Evolutionary conservation across 306 rosid species (phyloP).

Genomic region (Acmispon strigosus): DNA sequence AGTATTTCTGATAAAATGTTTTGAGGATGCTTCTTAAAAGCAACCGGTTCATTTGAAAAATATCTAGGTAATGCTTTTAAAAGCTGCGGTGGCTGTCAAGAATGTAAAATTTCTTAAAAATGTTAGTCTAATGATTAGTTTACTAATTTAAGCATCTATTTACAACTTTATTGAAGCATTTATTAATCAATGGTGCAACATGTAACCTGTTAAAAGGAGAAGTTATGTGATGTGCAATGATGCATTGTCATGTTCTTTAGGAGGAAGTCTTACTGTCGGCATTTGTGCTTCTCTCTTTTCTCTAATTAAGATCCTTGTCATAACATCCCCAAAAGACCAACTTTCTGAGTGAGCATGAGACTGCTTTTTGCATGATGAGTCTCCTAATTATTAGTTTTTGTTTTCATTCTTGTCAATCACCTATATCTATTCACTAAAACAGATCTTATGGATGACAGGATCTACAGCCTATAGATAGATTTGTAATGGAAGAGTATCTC

Average conservation of each 20-base stretch:
- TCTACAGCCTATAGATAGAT: slow-evolving; percentile 80
- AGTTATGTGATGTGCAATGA: background rate
- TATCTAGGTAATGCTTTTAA: too few species aligned
- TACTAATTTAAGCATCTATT: too few species aligned
- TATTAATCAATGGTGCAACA: too few species aligned
- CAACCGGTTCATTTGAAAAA: background rate
- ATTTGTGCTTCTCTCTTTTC: background rate
- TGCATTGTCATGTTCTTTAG: background rate
- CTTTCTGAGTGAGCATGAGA: background rate
- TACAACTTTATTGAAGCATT: too few species aligned
- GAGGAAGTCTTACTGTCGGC: background rate
- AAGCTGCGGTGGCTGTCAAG: too few species aligned
- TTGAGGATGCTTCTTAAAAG: background rate
- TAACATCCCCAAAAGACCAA: background rate
- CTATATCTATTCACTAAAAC: background rate
- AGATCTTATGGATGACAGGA: slow-evolving; percentile 56
- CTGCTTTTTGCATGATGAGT: background rate
- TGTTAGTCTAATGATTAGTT: too few species aligned
- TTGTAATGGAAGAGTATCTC: slow-evolving; percentile 92
- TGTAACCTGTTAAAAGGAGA: background rate
- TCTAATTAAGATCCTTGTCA: background rate
- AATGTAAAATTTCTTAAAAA: too few species aligned
- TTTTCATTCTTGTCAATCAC: slow-evolving; percentile 1
- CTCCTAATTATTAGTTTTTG: background rate
- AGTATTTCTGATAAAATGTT: background rate